Conservation (phyloP, 148 eudicot genomes). For the Dysphania ambrosioides region DNA sequence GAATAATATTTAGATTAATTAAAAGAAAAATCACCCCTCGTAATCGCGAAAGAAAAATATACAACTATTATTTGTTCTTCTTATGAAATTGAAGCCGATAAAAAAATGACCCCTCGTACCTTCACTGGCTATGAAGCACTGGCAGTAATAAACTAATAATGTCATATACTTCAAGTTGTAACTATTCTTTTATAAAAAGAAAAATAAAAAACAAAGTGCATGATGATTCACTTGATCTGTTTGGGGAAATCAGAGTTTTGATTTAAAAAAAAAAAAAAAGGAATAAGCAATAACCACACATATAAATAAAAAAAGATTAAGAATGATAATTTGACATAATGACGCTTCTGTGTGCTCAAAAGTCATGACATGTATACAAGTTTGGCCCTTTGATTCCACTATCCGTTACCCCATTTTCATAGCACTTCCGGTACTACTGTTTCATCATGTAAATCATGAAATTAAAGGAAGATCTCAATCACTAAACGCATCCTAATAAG, state of each 20-base stretch:
- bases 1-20: too few relatives aligned
- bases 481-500: conserved; percentile 7
- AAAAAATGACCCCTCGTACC: conserved; percentile 15
- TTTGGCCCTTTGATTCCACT: conserved; percentile 30
- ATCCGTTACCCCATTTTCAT: conserved; percentile 18
- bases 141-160: background rate
- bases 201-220: background rate
- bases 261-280: conserved; percentile 1
- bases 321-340: conserved; percentile 17
- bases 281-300: conserved; percentile 6
- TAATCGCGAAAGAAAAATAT: too few relatives aligned
- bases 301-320: background rate
- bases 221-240: conserved; percentile 6
- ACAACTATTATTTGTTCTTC: too few relatives aligned
- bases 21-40: too few relatives aligned
- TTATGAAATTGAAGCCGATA: background rate
- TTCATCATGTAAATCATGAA: background rate
- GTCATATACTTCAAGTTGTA: too few relatives aligned
- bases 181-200: too few relatives aligned
- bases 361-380: conserved; percentile 20
- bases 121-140: background rate
- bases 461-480: background rate
- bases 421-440: background rate
- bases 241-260: background rate
- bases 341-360: conserved; percentile 33